Conservation (phyloP, 257 asterid species). For the Phtheirospermum japonicum region DNA sequence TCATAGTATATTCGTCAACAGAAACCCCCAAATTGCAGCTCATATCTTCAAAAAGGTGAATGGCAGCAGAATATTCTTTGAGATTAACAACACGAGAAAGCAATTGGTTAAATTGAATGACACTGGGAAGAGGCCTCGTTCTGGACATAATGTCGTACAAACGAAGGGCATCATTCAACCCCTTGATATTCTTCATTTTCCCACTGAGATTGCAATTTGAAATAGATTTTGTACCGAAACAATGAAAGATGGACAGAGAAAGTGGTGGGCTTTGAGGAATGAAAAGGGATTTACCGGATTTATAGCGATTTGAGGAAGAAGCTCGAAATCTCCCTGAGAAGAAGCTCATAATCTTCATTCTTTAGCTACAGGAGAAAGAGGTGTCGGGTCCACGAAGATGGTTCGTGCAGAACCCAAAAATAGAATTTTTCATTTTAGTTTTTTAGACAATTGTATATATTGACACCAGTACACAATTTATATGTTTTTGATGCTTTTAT, state of each 20-base stretch:
- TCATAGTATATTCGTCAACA: neutral
- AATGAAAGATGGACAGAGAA: neutral
- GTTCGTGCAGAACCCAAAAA: too few relatives aligned
- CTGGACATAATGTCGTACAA: too few relatives aligned
- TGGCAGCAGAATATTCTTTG: neutral
- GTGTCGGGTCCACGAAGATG: too few relatives aligned
- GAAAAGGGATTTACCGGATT: neutral
- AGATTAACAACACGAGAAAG: too few relatives aligned
- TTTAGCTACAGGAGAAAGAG: too few relatives aligned
- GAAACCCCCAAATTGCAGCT: slow-evolving; percentile 7
- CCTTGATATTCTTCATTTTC: slow-evolving; percentile 2
- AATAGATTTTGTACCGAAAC: neutral
- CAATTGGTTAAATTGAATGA: too few relatives aligned
- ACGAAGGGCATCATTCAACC: slow-evolving; percentile 14
- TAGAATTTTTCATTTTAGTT: too few relatives aligned
- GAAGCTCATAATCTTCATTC: neutral
- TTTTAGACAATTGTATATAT: too few relatives aligned
- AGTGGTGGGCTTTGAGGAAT: neutral
- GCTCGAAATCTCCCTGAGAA: neutral
- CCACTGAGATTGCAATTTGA: neutral
- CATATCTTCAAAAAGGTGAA: slow-evolving; percentile 23
- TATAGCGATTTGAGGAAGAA: neutral
- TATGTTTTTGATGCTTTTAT: too few relatives aligned
- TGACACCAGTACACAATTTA: too few relatives aligned
- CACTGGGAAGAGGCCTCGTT: too few relatives aligned